Conservation (phyloP, 148 eudicot species). For the Dianthus caryophyllus region DNA sequence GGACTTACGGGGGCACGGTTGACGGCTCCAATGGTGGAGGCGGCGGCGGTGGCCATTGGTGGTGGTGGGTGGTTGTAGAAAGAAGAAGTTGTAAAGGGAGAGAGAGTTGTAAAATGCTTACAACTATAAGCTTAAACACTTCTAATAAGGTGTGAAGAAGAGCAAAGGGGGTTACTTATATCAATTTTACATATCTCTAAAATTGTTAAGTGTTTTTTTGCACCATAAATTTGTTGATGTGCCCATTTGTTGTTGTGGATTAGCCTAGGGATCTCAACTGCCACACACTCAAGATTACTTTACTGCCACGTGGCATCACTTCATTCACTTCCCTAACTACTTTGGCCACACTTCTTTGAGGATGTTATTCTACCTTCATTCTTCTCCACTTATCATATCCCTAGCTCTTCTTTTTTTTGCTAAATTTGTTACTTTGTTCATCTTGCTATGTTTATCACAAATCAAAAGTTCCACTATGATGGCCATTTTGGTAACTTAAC, state of each 20-base stretch:
- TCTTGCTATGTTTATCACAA: conserved; percentile 3
- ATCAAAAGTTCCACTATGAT: no score
- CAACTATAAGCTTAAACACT: neutral
- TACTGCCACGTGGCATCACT: conserved; percentile 50
- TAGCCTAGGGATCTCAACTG: conserved; percentile 33
- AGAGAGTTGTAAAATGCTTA: neutral
- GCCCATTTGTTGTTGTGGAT: conserved; percentile 29
- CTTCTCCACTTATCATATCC: conserved; percentile 65
- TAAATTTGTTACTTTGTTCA: conserved; percentile 5
- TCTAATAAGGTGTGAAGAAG: neutral
- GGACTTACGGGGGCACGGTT: conserved; percentile 60
- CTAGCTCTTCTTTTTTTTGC: neutral
- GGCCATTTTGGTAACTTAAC: neutral
- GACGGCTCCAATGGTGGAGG: conserved; percentile 72
- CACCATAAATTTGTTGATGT: conserved; percentile 29
- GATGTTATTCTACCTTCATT: conserved; percentile 33
- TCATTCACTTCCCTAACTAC: conserved; percentile 16
- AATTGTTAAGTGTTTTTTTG: conserved; percentile 18
- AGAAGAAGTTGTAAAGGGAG: no score
- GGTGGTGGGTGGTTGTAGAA: conserved; percentile 17
- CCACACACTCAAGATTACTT: conserved; percentile 81
- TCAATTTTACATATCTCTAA: no score
- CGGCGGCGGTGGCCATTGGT: conserved; percentile 69
- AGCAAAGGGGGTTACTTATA: conserved; percentile 19
- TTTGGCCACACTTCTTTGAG: conserved; percentile 25